Percentiles rank a stretch among this genome's conserved stretches.
Evolutionary conservation across 805 yeast species (phyloP).

Genomic region (Candida succiphila): DNA sequence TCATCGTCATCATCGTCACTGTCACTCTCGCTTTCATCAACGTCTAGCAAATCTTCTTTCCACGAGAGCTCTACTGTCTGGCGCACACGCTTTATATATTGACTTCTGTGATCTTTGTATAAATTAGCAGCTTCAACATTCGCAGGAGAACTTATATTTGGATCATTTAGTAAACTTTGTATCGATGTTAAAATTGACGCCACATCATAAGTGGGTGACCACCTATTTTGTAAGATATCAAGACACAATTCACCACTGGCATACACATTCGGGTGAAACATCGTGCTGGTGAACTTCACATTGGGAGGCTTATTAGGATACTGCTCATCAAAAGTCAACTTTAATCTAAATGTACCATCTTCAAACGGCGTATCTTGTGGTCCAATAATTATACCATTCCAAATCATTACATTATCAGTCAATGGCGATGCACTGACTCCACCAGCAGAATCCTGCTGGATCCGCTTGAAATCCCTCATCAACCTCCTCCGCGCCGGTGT

Average conservation of each 20-base stretch:
- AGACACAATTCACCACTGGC: conserved; percentile 92
- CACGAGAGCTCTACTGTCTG: conserved; percentile 93
- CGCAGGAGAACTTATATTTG: conserved; percentile 94
- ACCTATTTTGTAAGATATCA: conserved; percentile 91
- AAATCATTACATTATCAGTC: conserved; percentile 94
- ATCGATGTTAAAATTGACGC: conserved; percentile 90
- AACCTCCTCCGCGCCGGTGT: conserved; percentile 98
- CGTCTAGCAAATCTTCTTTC: conserved; percentile 69
- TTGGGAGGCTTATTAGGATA: conserved; percentile 96
- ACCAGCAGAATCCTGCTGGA: conserved; percentile 97
- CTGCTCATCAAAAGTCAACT: conserved; percentile 88
- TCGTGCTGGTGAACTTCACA: conserved; percentile 83
- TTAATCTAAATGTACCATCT: conserved; percentile 89
- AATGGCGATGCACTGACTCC: conserved; percentile 97
- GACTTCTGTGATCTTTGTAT: conserved; percentile 90
- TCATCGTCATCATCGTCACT: conserved; percentile 22
- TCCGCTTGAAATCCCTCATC: conserved; percentile 97
- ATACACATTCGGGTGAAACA: conserved; percentile 98
- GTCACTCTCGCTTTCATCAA: conserved; percentile 37
- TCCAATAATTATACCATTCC: conserved; percentile 97
- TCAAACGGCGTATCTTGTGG: conserved; percentile 97
- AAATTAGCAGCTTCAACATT: conserved; percentile 96
- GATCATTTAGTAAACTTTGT: conserved; percentile 88
- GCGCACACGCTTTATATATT: conserved; percentile 82
- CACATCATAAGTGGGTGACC: conserved; percentile 98